phyloP scores from a whole-genome alignment of 192 early-diverging fungal species.

The Umbelopsis ramanniana region DNA sequence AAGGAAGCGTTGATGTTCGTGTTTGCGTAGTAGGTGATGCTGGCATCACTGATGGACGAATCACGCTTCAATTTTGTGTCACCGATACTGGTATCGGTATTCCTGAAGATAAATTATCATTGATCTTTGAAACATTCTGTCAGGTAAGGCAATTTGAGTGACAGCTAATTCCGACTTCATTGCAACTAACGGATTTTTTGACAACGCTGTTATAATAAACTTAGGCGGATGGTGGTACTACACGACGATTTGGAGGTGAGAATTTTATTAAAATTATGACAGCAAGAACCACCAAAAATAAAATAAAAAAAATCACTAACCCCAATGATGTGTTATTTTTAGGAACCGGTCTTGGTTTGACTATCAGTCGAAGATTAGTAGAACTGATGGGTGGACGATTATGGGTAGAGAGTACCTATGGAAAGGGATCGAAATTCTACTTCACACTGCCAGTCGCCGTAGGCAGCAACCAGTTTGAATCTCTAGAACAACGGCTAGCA shows the following conservation, averaged over 20 bases:
- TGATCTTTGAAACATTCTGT: constrained; percentile 82
- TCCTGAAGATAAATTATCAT: constrained; percentile 70
- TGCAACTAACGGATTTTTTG: neutral
- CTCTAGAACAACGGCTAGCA: constrained; percentile 51
- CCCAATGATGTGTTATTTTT: too few species aligned
- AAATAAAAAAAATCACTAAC: too few species aligned
- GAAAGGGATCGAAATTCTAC: constrained; percentile 77
- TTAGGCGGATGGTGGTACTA: constrained; percentile 75
- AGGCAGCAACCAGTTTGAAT: constrained; percentile 39
- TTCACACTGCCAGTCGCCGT: constrained; percentile 60
- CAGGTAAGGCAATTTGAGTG: constrained; percentile 41
- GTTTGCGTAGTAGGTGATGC: constrained; percentile 9
- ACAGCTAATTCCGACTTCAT: neutral
- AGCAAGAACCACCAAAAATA: too few species aligned
- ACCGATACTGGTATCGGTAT: constrained; percentile 90
- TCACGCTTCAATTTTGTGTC: constrained; percentile 71
- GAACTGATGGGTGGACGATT: constrained; percentile 79
- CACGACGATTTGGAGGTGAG: constrained; percentile 78
- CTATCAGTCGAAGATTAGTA: constrained; percentile 79
- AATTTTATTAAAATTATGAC: too few species aligned
- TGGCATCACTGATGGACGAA: constrained; percentile 16
- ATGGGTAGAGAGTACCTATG: constrained; percentile 73
- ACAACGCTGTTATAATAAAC: neutral
- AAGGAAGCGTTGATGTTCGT: constrained; percentile 39
- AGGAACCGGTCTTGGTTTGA: constrained; percentile 80